Percentiles rank a stretch among this genome's conserved stretches.
Conservation (phyloP, 441 rosid genomes). For the Pelargonium australe region DNA sequence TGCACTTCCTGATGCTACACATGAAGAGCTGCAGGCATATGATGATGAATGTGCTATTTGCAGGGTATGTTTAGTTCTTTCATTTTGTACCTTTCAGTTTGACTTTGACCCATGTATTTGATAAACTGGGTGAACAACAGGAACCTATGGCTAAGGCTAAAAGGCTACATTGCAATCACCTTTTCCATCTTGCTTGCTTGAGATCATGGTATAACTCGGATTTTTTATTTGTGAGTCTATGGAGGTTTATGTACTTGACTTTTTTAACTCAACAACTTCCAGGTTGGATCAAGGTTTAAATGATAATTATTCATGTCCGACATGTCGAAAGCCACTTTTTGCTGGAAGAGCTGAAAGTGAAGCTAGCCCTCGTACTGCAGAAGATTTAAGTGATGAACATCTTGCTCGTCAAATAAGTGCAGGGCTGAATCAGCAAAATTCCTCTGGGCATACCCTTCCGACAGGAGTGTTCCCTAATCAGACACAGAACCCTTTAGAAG, state of each 20-base stretch:
- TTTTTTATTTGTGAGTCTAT: constrained; percentile 19
- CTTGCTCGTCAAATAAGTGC: constrained; percentile 65
- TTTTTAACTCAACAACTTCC: constrained; percentile 30
- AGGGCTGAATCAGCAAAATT: constrained; percentile 54
- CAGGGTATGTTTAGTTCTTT: constrained; percentile 55
- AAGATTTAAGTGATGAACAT: constrained; percentile 63
- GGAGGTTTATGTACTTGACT: constrained; percentile 24
- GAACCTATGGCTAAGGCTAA: constrained; percentile 99
- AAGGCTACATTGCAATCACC: constrained; percentile 84
- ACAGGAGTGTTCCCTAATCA: constrained; percentile 65
- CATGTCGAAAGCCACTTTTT: constrained; percentile 97
- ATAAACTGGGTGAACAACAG: constrained; percentile 39
- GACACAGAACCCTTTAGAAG: constrained; percentile 52
- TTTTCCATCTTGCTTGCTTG: constrained; percentile 96
- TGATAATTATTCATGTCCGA: constrained; percentile 89
- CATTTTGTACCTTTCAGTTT: constrained; percentile 9
- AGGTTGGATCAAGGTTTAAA: constrained; percentile 99
- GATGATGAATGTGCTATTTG: constrained; percentile 99
- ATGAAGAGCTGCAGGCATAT: constrained; percentile 74
- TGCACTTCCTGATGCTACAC: constrained; percentile 96
- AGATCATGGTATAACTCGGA: constrained; percentile 76
- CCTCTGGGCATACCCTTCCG: constrained; percentile 43
- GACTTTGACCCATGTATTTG: constrained; percentile 19
- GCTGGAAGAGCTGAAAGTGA: constrained; percentile 59
- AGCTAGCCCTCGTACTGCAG: constrained; percentile 37